A percentile compares a stretch with the other conserved stretches of the same genome.
These are phyloP conservation scores for Digitaria exilis DNA, from an alignment of 202 grass and related monocot species.

Conservation along the genomic window DNA sequence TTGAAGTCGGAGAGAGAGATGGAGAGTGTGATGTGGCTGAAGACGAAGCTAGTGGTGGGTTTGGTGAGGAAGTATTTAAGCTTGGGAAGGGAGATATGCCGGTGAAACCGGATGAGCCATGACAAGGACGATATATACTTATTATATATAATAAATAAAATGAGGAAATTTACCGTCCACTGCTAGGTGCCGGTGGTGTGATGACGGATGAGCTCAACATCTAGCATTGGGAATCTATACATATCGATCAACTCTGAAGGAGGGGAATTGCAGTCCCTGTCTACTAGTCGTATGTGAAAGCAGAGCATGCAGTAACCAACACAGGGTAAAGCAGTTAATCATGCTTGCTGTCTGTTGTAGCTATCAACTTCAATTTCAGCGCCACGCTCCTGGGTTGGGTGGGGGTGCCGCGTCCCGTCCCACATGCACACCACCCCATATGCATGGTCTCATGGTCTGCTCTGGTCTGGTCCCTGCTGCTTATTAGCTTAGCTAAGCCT, in stretches of 20 bases:
- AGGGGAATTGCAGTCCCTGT: background rate
- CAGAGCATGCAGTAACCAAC: no score
- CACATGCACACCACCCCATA: slow-evolving; percentile 4
- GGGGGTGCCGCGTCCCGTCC: background rate
- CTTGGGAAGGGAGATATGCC: slow-evolving; percentile 7
- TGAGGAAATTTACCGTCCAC: background rate
- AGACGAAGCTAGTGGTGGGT: background rate
- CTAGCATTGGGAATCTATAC: background rate
- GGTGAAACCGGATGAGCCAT: background rate
- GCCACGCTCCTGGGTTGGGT: background rate
- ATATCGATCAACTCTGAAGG: background rate
- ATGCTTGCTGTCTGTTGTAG: background rate
- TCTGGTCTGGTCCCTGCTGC: background rate
- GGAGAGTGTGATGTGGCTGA: background rate
- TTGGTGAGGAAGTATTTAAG: slow-evolving; percentile 29
- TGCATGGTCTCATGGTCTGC: background rate
- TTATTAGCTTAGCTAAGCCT: background rate
- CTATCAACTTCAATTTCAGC: slow-evolving; percentile 28
- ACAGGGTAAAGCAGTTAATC: slow-evolving; percentile 17
- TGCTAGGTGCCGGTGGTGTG: background rate
- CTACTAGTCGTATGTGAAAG: no score
- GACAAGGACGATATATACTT: background rate
- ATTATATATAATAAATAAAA: no score
- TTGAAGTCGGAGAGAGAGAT: background rate
- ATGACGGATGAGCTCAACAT: background rate